Evolutionary conservation across 768 basidiomycete species (phyloP), one percentile per base, ranked within the genome.

Genomic region (Lactarius tabidus): DNA sequence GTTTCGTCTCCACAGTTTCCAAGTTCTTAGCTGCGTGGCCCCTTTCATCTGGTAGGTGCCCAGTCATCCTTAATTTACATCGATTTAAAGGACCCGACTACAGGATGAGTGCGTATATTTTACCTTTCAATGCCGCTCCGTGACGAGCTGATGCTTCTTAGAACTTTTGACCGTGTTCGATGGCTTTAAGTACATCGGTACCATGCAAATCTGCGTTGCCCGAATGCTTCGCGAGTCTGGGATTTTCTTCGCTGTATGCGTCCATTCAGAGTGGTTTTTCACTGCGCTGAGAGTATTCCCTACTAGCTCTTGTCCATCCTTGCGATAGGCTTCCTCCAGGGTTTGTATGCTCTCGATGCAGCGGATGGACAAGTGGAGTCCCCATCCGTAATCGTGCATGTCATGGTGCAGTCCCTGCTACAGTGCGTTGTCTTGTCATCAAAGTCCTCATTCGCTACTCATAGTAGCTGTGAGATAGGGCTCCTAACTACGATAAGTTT

Each of bases 181-280:
- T 71, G 89, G 90, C 8, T 88, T 82, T 75, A 90, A 93, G 86
- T 91, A 91, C 70, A 85, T 98, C 54, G 95, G 95, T 9, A 94
- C 90, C 0, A 87, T 97, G 87, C 93, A 96, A 73, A 93, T 98
- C 33, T 95, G 95, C 66, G 86, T 96, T 2, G 86, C 91, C 23
- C 82, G 93, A 15, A 98, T 98, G 95, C 76, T 98, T 67, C 88
- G 90, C 72, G 94, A 98, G 75, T 95, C 93, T 23, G 88, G 91
- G 3, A 81, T 97, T 56, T 95, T 95, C 78, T 94, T 95, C 75
- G 90, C 90, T 59, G 90, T 95, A 70, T 43, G 82, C 7, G 59
- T 2, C 29, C 33, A 48, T 14, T 17, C 17, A 26, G 39, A 28
- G 39, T 39, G n/a, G 57, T 38, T 38, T 35, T 9, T 57, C 18